phyloP scores from a whole-genome alignment of 108 stramenopile species.

The Epithemia pelagica region DNA sequence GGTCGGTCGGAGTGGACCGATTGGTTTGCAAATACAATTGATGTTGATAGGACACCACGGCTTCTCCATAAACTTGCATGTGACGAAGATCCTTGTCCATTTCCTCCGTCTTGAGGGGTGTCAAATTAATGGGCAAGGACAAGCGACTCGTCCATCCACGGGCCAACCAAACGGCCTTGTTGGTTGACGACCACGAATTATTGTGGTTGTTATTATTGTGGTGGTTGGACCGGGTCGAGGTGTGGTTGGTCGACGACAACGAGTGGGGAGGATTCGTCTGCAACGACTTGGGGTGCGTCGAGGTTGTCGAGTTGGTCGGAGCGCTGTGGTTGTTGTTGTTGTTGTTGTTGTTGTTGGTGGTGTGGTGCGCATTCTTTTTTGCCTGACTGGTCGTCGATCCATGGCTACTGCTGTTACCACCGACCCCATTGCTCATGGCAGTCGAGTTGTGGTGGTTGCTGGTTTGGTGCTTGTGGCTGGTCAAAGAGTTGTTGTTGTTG shows the following conservation, averaged over 20 bases:
- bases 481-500: background rate
- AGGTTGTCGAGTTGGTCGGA: too few species aligned
- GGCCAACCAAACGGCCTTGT: conserved; percentile 37
- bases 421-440: background rate
- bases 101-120: conserved; percentile 31
- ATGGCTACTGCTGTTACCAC: too few species aligned
- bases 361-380: too few species aligned
- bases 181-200: too few species aligned
- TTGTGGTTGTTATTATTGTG: background rate
- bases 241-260: too few species aligned
- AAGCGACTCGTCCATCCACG: conserved; percentile 70
- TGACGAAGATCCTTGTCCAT: conserved; percentile 77
- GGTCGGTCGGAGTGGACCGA: conserved; percentile 13
- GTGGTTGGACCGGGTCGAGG: too few species aligned
- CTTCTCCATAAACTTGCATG: conserved; percentile 73
- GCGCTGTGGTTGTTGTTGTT: background rate
- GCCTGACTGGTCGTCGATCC: background rate
- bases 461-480: background rate
- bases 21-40: conserved; percentile 66
- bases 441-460: background rate
- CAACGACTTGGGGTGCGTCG: too few species aligned
- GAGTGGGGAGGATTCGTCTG: too few species aligned
- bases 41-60: conserved; percentile 62
- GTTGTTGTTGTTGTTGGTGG: background rate
- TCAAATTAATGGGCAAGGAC: conserved; percentile 28